phyloP scores from a whole-genome alignment of 1,139 yeast species.

The Hansenula anomala region DNA sequence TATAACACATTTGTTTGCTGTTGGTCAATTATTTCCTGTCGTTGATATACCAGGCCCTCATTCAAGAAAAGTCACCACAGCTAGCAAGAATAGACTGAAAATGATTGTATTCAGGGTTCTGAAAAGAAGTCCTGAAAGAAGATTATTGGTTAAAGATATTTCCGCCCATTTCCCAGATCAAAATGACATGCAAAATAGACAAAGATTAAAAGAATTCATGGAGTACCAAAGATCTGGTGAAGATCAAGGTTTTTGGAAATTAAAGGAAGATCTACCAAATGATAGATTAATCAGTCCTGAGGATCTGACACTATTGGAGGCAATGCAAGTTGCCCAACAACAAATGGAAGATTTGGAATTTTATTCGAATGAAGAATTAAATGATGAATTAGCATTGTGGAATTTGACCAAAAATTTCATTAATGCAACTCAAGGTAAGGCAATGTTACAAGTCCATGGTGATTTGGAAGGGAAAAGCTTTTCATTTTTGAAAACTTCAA shows the following conservation, averaged over 20 bases:
- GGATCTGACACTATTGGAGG: conserved; percentile 79
- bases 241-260: conserved; percentile 95
- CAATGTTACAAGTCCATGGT: conserved; percentile 93
- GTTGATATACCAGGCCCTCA: conserved; percentile 97
- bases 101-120: conserved; percentile 91
- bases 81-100: conserved; percentile 83
- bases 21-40: conserved; percentile 92
- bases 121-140: conserved; percentile 67
- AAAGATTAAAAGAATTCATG: conserved; percentile 95
- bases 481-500: conserved; percentile 86
- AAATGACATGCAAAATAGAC: conserved; percentile 96
- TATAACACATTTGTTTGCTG: conserved; percentile 71
- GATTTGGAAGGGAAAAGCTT: conserved; percentile 93
- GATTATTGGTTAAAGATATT: conserved; percentile 84
- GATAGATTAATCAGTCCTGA: conserved; percentile 90
- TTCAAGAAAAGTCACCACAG: conserved; percentile 91
- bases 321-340: conserved; percentile 93
- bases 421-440: conserved; percentile 92
- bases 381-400: conserved; percentile 94
- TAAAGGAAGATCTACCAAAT: conserved; percentile 71
- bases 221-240: conserved; percentile 94
- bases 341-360: conserved; percentile 67
- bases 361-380: conserved; percentile 48
- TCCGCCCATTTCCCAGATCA: conserved; percentile 95
- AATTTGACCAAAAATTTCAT: conserved; percentile 84